Evolutionary conservation across 2,329 filamentous ascomycete species (phyloP), one percentile per base, ranked within the genome.

Genomic region (Emergomyces orientalis): DNA sequence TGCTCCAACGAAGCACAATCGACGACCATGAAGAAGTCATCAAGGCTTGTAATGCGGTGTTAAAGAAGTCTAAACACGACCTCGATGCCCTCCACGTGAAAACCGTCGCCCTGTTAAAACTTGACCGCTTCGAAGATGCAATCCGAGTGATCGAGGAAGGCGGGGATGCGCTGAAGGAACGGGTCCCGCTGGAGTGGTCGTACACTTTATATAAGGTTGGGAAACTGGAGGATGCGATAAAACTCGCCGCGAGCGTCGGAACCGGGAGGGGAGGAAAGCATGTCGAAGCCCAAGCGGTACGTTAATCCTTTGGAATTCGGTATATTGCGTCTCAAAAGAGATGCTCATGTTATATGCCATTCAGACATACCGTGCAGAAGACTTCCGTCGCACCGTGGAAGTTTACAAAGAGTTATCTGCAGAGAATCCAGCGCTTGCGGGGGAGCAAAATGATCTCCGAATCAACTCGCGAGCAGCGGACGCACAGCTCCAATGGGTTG

Each of bases 181-280:
- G 72, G 67, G 82, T 82, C 3, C 72, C 75, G n/a, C 73, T 87
- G 66, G 85, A 86, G 70, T 83, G 85, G 71, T 82, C 83, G 25
- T 88, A 88, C 74, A 81, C 82, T 32, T 75, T 87, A 54, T 88
- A 88, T 74, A 87, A 86, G 67, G 76, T 77, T 45, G 85, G 84
- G 39, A 77, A 80, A 59, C 76, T 82, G 32, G 76, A 79, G 30
- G 79, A 84, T 69, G 85, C 85, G 22, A 80, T 79, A 14, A 74
- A 80, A 34, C 71, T 84, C 34, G 81, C 82, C 30, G 75, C 77
- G 13, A 71, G 70, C 4, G 70, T 73, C 34, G 72, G 72, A 30
- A 68, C 71, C 56, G 73, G 75, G 30, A 78, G 84, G 68, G 84
- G 83, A 45, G 79, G 81, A 64, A 78, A 77, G 66, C 85, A 87